Evolutionary conservation across 2,329 filamentous ascomycete genomes (phyloP), one percentile per base, ranked within the genome.

Genomic region (Penicillium paneum): DNA sequence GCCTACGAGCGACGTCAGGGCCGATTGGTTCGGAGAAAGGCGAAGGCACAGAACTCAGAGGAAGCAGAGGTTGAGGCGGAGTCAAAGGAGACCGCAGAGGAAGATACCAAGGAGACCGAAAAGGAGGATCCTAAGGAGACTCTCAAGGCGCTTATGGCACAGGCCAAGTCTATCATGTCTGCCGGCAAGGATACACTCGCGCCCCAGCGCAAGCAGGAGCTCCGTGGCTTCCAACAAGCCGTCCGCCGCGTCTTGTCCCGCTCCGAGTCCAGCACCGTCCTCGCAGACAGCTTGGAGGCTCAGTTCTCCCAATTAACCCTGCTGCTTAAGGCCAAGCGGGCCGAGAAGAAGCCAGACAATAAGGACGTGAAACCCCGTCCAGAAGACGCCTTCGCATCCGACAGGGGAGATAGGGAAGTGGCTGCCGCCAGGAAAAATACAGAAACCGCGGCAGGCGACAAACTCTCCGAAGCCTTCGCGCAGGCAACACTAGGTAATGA

Each of bases 201-300:
- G 31, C 89, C 83, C 50, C 88, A 86, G 70, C 84, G 87, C 69
- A 94, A 93, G 78, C 84, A 87, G 68, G 82, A 86, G 50, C 79
- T 95, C 50, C 88, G 91, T 47, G 76, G 81, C n/a, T 89, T 95
- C 75, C 78, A 87, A 56, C 81, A 82, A 63, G 79, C 82, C 26
- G 80, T 89, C 42, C 84, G 83, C 65, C 79, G 81, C 42, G 82
- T 88, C 41, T 78, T 93, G 44, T 78, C 81, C 49, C 79, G 81
- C 52, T 78, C 82, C 55, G 63, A 73, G 17, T 72, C 74, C 34
- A 73, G 71, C 56, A 76, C 71, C 12, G 72, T 78, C 24, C 68
- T 75, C 24, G 71, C 72, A 56, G 72, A 78, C 66, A 74, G 76
- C 66, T 71, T 86, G 62, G 73, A 85, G 70, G 74, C 79, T 54